Percentiles rank a stretch among this genome's conserved stretches.
Evolutionary conservation across 495 filamentous ascomycete genomes (phyloP).

Genomic region (Eremomyces bilateralis): DNA sequence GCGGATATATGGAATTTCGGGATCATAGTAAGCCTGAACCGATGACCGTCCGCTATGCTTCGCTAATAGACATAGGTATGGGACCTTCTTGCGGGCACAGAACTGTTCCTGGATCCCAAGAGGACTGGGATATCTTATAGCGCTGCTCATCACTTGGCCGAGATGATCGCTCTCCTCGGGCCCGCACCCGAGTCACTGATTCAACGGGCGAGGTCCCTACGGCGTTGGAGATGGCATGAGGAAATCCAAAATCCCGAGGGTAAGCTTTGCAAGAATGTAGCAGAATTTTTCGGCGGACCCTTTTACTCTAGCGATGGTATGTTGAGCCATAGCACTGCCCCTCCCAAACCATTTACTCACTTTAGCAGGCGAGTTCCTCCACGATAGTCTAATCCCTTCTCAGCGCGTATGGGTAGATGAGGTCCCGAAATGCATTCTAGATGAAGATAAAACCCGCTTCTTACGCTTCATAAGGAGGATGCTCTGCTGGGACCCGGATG

Average conservation of each 20-base stretch:
- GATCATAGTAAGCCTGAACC: background rate
- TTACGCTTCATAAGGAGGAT: slow-evolving; percentile 22
- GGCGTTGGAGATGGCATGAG: background rate
- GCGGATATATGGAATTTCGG: background rate
- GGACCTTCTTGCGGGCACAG: background rate
- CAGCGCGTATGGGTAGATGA: background rate
- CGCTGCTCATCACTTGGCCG: background rate
- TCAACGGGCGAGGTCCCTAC: background rate
- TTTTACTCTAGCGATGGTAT: background rate
- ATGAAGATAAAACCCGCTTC: slow-evolving; percentile 23
- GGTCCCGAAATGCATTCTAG: background rate
- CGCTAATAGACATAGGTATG: background rate
- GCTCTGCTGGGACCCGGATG: slow-evolving; percentile 21
- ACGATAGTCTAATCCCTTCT: background rate
- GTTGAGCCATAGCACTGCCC: background rate
- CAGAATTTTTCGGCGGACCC: background rate
- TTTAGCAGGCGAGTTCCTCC: background rate
- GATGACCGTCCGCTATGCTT: background rate
- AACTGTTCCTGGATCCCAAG: background rate
- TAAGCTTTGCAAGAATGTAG: background rate
- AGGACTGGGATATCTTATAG: background rate
- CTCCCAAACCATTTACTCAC: background rate
- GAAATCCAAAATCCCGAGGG: background rate
- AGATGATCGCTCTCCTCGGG: background rate
- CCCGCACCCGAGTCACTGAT: background rate